Conservation (phyloP, 106 monocot genomes). For the Acanthochlamys bracteata region DNA sequence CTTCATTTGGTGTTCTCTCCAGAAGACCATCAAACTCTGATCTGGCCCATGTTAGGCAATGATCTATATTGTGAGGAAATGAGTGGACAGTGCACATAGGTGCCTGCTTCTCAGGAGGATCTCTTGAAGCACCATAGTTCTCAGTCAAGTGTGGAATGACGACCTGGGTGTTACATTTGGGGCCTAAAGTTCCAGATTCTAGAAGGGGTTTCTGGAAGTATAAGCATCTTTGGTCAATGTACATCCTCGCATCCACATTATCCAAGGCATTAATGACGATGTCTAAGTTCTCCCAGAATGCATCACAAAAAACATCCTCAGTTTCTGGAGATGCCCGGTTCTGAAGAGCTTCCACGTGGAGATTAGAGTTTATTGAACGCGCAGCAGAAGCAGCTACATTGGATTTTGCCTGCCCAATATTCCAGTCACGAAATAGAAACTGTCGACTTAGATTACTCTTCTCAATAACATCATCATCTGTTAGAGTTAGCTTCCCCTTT, state of each 20-base stretch:
- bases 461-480: conserved; percentile 97
- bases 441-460: conserved; percentile 96
- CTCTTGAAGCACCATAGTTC: conserved; percentile 92
- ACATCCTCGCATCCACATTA: conserved; percentile 89
- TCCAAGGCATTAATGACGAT: conserved; percentile 86
- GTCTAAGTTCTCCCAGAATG: conserved; percentile 72
- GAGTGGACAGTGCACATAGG: conserved; percentile 96
- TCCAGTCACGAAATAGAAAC: conserved; percentile 92
- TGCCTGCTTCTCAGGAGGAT: conserved; percentile 90
- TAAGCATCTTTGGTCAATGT: conserved; percentile 69
- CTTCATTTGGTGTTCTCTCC: conserved; percentile 53
- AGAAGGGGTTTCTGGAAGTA: conserved; percentile 93
- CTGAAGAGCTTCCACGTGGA: conserved; percentile 79
- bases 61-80: conserved; percentile 92
- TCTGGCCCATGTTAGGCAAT: conserved; percentile 89
- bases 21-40: conserved; percentile 94
- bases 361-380: conserved; percentile 47
- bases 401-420: conserved; percentile 94
- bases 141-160: conserved; percentile 93
- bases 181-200: conserved; percentile 84
- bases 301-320: conserved; percentile 79
- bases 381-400: conserved; percentile 86
- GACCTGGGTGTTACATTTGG: conserved; percentile 92
- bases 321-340: conserved; percentile 81
- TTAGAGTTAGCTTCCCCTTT: conserved; percentile 77